A percentile compares a stretch with the other conserved stretches of the same genome.
These are phyloP conservation scores for Paramyrothecium roridum DNA, from an alignment of 2,329 filamentous ascomycete genomes.

Conservation along the genomic window DNA sequence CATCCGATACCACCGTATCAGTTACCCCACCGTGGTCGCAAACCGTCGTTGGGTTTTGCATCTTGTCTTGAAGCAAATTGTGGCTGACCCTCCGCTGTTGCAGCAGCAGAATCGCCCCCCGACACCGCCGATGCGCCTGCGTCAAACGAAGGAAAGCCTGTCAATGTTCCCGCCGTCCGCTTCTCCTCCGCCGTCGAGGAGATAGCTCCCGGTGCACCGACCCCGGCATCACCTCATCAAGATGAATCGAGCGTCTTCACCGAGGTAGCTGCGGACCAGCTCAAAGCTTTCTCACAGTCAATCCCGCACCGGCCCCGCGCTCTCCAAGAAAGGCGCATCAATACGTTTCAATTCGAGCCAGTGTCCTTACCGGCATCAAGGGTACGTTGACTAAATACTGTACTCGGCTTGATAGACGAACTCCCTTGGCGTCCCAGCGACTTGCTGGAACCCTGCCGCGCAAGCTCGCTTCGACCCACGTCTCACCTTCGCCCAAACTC, in stretches of 20 bases:
- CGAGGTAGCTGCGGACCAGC: constrained; percentile 56
- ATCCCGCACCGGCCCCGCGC: constrained; percentile 39
- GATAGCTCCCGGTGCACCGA: constrained; percentile 50
- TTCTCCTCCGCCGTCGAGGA: constrained; percentile 71
- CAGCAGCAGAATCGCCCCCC: background rate
- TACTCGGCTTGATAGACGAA: constrained; percentile 5
- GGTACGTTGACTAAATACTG: constrained; percentile 49
- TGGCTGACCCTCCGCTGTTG: background rate
- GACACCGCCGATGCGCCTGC: background rate
- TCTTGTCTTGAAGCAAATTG: background rate
- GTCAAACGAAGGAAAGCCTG: background rate
- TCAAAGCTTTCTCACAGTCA: constrained; percentile 69
- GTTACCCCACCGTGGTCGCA: background rate
- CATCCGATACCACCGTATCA: background rate
- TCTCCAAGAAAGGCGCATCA: constrained; percentile 78
- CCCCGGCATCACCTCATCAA: constrained; percentile 21
- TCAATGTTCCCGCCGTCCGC: constrained; percentile 53
- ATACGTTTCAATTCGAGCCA: constrained; percentile 85
- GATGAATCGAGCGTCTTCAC: constrained; percentile 25
- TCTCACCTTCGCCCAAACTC: background rate
- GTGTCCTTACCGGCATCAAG: constrained; percentile 82
- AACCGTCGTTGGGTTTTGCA: background rate
- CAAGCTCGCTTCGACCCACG: background rate
- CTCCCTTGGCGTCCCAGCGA: constrained; percentile 8
- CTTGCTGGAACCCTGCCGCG: background rate